A percentile compares a stretch with the other conserved stretches of the same genome.
These are phyloP conservation scores for Ophiocordyceps robertsii DNA, from an alignment of 2,329 filamentous ascomycete genomes.

Conservation along the genomic window DNA sequence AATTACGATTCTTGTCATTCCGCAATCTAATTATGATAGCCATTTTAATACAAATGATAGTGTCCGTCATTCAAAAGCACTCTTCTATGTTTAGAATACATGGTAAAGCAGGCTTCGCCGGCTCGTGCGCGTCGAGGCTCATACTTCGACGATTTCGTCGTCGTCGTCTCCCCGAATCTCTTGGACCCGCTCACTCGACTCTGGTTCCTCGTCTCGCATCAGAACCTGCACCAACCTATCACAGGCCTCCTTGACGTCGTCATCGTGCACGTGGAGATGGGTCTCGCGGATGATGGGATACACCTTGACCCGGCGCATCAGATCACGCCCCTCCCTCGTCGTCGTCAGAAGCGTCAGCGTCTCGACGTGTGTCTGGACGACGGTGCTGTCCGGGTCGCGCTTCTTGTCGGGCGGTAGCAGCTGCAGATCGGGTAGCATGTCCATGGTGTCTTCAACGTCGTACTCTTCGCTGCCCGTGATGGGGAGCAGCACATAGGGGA, in stretches of 20 bases:
- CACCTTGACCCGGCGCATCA: slow-evolving; percentile 63
- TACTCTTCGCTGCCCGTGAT: slow-evolving; percentile 84
- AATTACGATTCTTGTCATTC: too few relatives aligned
- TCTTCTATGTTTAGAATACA: neutral
- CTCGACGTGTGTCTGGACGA: slow-evolving; percentile 80
- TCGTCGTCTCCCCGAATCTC: slow-evolving; percentile 37
- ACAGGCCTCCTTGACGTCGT: slow-evolving; percentile 69
- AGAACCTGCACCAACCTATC: slow-evolving; percentile 83
- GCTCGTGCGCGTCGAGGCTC: slow-evolving; percentile 5
- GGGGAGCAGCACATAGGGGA: slow-evolving; percentile 81
- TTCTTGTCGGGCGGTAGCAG: slow-evolving; percentile 80
- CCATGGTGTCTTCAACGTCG: slow-evolving; percentile 69
- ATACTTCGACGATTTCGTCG: slow-evolving; percentile 41
- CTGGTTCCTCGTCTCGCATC: slow-evolving; percentile 51
- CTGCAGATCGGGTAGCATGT: slow-evolving; percentile 83
- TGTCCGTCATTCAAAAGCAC: neutral
- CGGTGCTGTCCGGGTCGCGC: slow-evolving; percentile 62
- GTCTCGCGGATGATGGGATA: slow-evolving; percentile 85
- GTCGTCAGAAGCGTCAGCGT: slow-evolving; percentile 74
- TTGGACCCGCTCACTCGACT: slow-evolving; percentile 30
- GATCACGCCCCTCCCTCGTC: slow-evolving; percentile 59
- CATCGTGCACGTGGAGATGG: slow-evolving; percentile 64
- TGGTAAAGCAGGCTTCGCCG: neutral
- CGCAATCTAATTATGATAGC: too few relatives aligned
- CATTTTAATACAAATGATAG: neutral